A percentile compares a stretch with the other conserved stretches of the same genome.
Evolutionary conservation across 176 grass and related monocot species (phyloP).

Genomic region (Pharus latifolius): DNA sequence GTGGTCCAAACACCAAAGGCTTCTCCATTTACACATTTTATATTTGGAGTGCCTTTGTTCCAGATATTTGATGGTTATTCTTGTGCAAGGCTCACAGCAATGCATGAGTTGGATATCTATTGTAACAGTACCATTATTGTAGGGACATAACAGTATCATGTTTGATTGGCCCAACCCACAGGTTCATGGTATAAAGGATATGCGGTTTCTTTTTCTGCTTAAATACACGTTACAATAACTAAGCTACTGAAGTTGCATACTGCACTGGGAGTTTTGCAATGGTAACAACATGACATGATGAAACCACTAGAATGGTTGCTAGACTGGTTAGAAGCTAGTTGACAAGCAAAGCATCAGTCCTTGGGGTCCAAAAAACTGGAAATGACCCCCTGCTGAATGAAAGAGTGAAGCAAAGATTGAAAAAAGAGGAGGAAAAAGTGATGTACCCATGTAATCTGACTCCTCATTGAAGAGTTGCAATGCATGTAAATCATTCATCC

Average conservation of each 20-base stretch:
- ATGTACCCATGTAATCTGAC: constrained; percentile 89
- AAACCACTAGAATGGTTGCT: background rate
- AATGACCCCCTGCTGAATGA: background rate
- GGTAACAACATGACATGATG: background rate
- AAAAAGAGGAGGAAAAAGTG: background rate
- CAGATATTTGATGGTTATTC: no score
- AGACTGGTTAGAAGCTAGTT: no score
- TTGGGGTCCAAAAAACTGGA: background rate
- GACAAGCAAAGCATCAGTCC: background rate
- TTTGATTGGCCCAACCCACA: no score
- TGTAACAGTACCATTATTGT: no score
- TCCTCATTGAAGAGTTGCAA: constrained; percentile 30
- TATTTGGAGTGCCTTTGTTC: no score
- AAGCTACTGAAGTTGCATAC: background rate
- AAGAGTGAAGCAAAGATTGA: background rate
- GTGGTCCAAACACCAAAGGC: no score
- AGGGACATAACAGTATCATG: no score
- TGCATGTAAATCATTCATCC: constrained; percentile 40
- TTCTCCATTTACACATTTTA: no score
- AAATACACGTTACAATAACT: background rate
- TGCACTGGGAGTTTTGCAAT: background rate
- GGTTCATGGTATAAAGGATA: background rate
- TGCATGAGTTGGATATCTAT: no score
- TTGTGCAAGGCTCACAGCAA: no score
- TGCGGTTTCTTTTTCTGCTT: background rate